Percentiles rank a stretch among this genome's conserved stretches.
These are phyloP conservation scores for Pichia occidentalis DNA, from an alignment of 805 yeast species.

Conservation along the genomic window DNA sequence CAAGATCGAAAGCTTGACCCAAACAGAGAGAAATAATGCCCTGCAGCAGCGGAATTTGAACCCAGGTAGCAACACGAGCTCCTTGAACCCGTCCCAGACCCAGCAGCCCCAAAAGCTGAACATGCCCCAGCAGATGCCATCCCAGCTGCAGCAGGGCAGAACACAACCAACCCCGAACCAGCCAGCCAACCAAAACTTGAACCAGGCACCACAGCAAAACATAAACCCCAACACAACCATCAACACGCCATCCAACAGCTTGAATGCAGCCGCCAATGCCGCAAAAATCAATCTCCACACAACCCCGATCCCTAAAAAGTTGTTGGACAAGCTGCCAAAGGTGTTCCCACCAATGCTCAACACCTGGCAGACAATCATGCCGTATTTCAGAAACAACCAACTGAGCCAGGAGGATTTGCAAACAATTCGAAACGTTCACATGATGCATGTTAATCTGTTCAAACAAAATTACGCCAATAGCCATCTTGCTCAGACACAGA, in stretches of 20 bases:
- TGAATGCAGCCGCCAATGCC: constrained; percentile 22
- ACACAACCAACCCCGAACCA: constrained; percentile 1
- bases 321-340: constrained; percentile 62
- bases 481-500: too few relatives aligned
- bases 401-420: constrained; percentile 54
- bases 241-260: constrained; percentile 21
- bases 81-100: constrained; percentile 15
- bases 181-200: constrained; percentile 2
- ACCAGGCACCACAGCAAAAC: constrained; percentile 6
- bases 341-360: constrained; percentile 64
- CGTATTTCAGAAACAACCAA: constrained; percentile 47
- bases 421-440: constrained; percentile 59
- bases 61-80: too few relatives aligned
- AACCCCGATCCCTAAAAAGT: constrained; percentile 64
- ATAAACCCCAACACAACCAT: constrained; percentile 10
- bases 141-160: constrained; percentile 7
- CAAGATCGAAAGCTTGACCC: constrained; percentile 32
- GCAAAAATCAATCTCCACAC: constrained; percentile 43
- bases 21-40: constrained; percentile 26
- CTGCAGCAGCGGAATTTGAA: constrained; percentile 22
- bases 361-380: constrained; percentile 77
- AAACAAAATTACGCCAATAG: constrained; percentile 29
- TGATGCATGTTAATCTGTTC: constrained; percentile 55
- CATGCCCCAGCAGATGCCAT: constrained; percentile 4
- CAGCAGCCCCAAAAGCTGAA: constrained; percentile 2